Percentiles rank a stretch among this genome's conserved stretches.
These are phyloP conservation scores for Plasmodium cynomolgi DNA, from an alignment of 169 alveolate species.

Conservation along the genomic window DNA sequence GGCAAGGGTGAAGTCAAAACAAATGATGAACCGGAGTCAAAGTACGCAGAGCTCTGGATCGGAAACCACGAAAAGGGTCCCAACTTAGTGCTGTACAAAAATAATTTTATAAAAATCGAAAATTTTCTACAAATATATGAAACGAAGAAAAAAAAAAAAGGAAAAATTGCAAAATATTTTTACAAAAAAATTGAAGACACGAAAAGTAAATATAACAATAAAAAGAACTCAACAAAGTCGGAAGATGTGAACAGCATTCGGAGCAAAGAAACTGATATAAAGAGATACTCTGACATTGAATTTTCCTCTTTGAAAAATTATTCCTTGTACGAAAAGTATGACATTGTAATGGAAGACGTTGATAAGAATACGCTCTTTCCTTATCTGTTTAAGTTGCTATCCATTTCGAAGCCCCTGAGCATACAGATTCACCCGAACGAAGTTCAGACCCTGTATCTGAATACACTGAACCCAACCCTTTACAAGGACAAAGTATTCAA, in stretches of 20 bases:
- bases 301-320: slow-evolving; percentile 2
- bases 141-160: slow-evolving; percentile 26
- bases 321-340: slow-evolving; percentile 8
- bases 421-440: slow-evolving; percentile 85
- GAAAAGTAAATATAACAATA: background rate
- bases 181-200: slow-evolving; percentile 15
- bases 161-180: slow-evolving; percentile 3
- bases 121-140: slow-evolving; percentile 32
- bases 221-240: slow-evolving; percentile 2
- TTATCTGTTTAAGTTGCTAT: slow-evolving; percentile 79
- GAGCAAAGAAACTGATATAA: slow-evolving; percentile 1
- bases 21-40: background rate
- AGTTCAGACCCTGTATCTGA: slow-evolving; percentile 40
- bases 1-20: background rate
- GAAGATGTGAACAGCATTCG: background rate
- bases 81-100: slow-evolving; percentile 41
- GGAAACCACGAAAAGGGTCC: slow-evolving; percentile 84
- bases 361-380: slow-evolving; percentile 28
- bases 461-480: slow-evolving; percentile 32
- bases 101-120: slow-evolving; percentile 44
- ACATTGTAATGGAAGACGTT: background rate
- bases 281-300: slow-evolving; percentile 25
- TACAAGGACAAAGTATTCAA: slow-evolving; percentile 68
- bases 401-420: slow-evolving; percentile 83
- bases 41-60: slow-evolving; percentile 84